Base-by-base conservation (phyloP, 2,329 filamentous ascomycete species). In the Penicillium freii region DNA sequence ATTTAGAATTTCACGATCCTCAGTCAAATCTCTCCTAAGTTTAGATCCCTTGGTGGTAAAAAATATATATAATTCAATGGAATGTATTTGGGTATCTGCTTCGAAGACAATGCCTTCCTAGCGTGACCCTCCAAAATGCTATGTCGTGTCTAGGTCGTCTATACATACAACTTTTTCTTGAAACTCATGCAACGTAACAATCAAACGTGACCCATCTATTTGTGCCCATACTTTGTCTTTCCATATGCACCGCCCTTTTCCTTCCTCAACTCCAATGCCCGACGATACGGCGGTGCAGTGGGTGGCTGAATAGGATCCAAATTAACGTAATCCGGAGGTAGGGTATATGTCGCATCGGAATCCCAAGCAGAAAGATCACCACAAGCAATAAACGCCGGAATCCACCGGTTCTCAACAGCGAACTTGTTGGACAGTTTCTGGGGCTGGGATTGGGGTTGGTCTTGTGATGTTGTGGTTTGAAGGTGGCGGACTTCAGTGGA, bases 371-470 rank as follows among this genome's bases (percentile, higher is more conserved):
- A 95, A 52, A 99, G 81, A 75, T 99, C 94, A 45, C 94, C 94
- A 73, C 94, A 99, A n/a, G 94, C 92, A 68, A 99, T 84, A 72
- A 99, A 99, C 0, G 93, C 92, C 4, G 92, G 92, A 66, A 97
- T 93, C 92, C 93, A 97, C 50, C 88, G 80, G 31, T 80, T 74
- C 58, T 85, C 81, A 55, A 71, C 62, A 62, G 71, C 63, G 50
- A 71, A 73, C 44, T 67, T 69, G 47, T 67, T 63, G 3, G 60
- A 50, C 2, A 61, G 53, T 25, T 68, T 66, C 17, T 66, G 64
- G 2, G 65, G 56, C 6, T 67, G 55, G 1, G 60, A 54, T 17
- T 57, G 55, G 1, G 60, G 56, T 17, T 57, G 55, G 11, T 64
- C 57, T 38, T 56, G 54, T 13, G 61, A 21, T 33, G 56, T 73